Base-by-base conservation (phyloP, 140 eudicot genomes). In the Erigeron philadelphicus region DNA sequence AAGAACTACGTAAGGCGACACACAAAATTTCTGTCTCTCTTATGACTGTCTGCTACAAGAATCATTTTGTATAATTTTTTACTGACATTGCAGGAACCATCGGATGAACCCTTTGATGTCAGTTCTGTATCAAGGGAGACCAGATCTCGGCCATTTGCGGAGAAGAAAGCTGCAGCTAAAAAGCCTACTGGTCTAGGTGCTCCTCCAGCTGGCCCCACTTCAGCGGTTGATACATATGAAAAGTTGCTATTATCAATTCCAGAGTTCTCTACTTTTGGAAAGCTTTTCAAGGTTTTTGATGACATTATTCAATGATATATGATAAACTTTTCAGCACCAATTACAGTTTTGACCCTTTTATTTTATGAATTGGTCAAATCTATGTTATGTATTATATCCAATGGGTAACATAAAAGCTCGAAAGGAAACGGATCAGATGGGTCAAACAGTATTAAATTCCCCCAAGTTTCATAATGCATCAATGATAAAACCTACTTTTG, bases 101-200 rank as follows among this genome's bases (percentile, higher is more conserved):
- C 89, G 0, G 97, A 84, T 42, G 95, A 83, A 70, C 88, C 94
- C 25, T 90, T 90, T 76, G 86, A 85, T 72, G 57, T 90, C 35
- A 75, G 57, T 71, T 83, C 95, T 73, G 97, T 90, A 44, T 84
- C 95, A 49, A 84, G 68, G 82, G 97, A 90, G 79, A 84, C 87
- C n/a, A 90, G 81, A 59, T 84, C 97, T 77, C 92, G 81, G 78
- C 89, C 89, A 48, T 77, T 79, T 73, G 80, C 95, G 10, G 97
- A 90, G 79, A 90, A 90, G 80, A 90, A 90, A 77, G 86, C 87
- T 35, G 76, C 87, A 6, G 89, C 91, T 49, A 90, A 87, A 75
- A 90, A 90, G 71, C 90, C 89, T 65, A 75, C 90, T 56, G 97
- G 92, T 55, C 79, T 90, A 68, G 86, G 86, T 84, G 86, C 87